Percentiles rank a stretch among this genome's conserved stretches.
Evolutionary conservation across 371 early-diverging fungal species (phyloP).

Genomic region (Zancudomyces culisetae): DNA sequence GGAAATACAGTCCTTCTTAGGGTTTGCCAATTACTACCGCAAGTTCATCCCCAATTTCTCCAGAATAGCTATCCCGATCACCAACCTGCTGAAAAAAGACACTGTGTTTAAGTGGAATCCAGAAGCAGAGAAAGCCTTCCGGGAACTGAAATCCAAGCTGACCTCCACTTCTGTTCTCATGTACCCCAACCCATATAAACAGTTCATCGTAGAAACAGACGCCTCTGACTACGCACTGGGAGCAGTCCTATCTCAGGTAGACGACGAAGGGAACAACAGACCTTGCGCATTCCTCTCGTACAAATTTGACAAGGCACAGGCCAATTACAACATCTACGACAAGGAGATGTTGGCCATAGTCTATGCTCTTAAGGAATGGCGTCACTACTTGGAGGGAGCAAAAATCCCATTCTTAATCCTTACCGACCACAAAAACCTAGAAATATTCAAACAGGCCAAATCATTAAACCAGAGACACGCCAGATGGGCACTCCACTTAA

Average conservation of each 20-base stretch:
- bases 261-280: not conserved
- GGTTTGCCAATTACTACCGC: conserved; percentile 29
- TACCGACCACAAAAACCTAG: conserved; percentile 2
- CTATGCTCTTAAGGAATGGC: conserved; percentile 2
- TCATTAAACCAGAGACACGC: not conserved
- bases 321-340: conserved; percentile 1
- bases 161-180: conserved; percentile 15
- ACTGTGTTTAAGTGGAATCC: conserved; percentile 15
- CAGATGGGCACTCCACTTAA: not conserved
- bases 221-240: conserved; percentile 28
- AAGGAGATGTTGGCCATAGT: not conserved
- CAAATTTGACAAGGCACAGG: not conserved
- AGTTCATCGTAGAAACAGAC: conserved; percentile 26
- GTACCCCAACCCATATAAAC: conserved; percentile 10
- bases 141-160: conserved; percentile 19
- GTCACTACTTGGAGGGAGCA: conserved; percentile 1
- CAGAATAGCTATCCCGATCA: conserved; percentile 19
- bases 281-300: not conserved
- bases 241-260: conserved; percentile 24
- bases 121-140: conserved; percentile 18
- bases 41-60: conserved; percentile 28
- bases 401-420: not conserved
- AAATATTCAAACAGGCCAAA: not conserved
- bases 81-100: conserved; percentile 19
- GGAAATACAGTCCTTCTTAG: conserved; percentile 29